Evolutionary conservation across 2,329 filamentous ascomycete species (phyloP), one percentile per base, ranked within the genome.

Genomic region (Mariannaea sp.): DNA sequence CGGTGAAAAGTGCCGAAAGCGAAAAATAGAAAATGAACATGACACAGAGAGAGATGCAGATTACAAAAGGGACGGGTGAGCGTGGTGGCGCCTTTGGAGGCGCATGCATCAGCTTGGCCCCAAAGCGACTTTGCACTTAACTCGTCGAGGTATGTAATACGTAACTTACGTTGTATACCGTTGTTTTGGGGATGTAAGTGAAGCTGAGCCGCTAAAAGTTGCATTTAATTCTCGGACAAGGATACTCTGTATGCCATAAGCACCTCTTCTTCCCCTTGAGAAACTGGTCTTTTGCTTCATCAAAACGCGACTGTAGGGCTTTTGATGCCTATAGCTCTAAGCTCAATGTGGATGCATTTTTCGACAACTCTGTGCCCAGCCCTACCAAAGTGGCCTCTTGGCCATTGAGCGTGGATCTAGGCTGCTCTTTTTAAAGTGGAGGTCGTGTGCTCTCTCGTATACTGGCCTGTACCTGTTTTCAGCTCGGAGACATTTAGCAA

Each of bases 331-430:
- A 30, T 26, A 20, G 46, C 22, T 42, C n/a, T 49, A 32, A 35
- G 29, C 51, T 38, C 12, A 35, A 53, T 39, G 29, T 20, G 51
- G 51, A 7, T 39, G 27, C 36, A 53, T 53, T 35, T 39, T 49
- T 53, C 51, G 17, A 19, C n/a, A 14, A 3, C 5, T 20, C 14
- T 16, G 39, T 24, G 17, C 10, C 24, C 22, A 29, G 39, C 22
- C 24, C 39, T 41, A 27, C 17, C n/a, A 29, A 27, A 14, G 20
- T 17, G 20, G 22, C 39, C 24, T n/a, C n/a, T 20, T 17, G 20
- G 22, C 39, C 24, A 14, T 19, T 20, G 22, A n/a, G 14, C 24
- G 24, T 27, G 3, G 14, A 36, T 42, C 38, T 13, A 41, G 27
- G n/a, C n/a, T n/a, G n/a, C n/a, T n/a, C n/a, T n/a, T n/a, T n/a